Percentiles rank a stretch among this genome's conserved stretches.
Conservation (phyloP, 2,329 filamentous ascomycete genomes). For the Chaetomium strumarium region DNA sequence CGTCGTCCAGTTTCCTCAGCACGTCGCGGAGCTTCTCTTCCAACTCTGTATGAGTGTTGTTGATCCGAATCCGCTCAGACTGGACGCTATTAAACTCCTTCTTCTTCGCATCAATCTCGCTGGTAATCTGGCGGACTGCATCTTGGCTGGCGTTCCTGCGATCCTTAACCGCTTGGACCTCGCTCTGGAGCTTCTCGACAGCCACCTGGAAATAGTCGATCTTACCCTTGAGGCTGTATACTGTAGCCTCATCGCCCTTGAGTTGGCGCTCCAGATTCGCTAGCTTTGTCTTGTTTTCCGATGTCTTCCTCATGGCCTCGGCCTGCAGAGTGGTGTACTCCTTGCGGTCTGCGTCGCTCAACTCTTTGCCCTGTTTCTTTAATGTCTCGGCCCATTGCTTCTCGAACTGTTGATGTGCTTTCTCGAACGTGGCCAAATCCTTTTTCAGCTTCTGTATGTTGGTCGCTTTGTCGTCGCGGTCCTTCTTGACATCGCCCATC, state of each 20-base stretch:
- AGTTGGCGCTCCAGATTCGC: constrained; percentile 83
- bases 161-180: constrained; percentile 63
- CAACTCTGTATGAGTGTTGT: constrained; percentile 77
- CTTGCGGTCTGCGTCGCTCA: constrained; percentile 79
- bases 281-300: constrained; percentile 73
- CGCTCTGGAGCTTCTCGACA: constrained; percentile 66
- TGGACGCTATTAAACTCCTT: constrained; percentile 82
- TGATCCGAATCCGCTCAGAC: constrained; percentile 74
- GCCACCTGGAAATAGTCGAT: constrained; percentile 72
- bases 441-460: constrained; percentile 70
- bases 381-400: constrained; percentile 78
- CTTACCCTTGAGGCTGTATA: constrained; percentile 82
- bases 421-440: constrained; percentile 77
- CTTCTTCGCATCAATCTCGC: constrained; percentile 81
- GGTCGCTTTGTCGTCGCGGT: constrained; percentile 65
- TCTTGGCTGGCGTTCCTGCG: constrained; percentile 59
- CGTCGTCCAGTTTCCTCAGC: constrained; percentile 73
- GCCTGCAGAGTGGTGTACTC: constrained; percentile 82
- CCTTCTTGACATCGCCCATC: constrained; percentile 65
- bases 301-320: constrained; percentile 77
- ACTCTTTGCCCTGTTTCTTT: constrained; percentile 77
- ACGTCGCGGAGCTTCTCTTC: constrained; percentile 88
- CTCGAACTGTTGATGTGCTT: constrained; percentile 83
- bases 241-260: constrained; percentile 86
- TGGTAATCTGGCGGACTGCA: constrained; percentile 60